Evolutionary conservation across 2,329 filamentous ascomycete genomes (phyloP), one percentile per base, ranked within the genome.

Genomic region (Hawksworthiomyces lignivorus): DNA sequence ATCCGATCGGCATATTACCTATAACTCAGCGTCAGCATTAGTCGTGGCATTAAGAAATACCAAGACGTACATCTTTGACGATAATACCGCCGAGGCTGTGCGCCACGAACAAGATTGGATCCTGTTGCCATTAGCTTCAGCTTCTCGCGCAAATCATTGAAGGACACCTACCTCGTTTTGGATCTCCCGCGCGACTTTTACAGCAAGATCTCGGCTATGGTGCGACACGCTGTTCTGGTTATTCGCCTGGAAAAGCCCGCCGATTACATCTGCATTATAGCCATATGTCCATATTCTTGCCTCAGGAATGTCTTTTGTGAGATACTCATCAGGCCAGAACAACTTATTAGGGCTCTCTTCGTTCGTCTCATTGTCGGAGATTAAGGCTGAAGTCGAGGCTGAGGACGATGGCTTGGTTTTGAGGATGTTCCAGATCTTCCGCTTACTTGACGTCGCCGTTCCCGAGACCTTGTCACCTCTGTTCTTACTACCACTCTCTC

Each of bases 261-360:
- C 53, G 39, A 62, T 56, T 8, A 61, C 56, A 45, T 64, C 57
- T 15, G 61, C 61, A 41, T 65, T 57, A 48, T 65, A 66, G 27
- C 62, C 62, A 43, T 64, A 67, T n/a, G 61, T 64, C 59, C 56
- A 62, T 24, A 64, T 46, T 43, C 55, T 53, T 26, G 62, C 62
- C 14, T 61, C 45, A 17, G 56, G 59, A 12, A 63, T 46, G 47
- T 64, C 61, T n/a, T 48, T 17, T n/a, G 48, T 30, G n/a, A 67
- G 57, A 36, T 54, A 59, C 12, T 64, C 56, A 18, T 54, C 43
- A 4, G 60, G 62, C 62, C 59, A 64, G 48, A 61, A 65, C 1
- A 55, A 7, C 33, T 45, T 50, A 29, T 27, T 7, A 7, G 24
- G 12, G 36, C 14, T 21, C 28, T 32, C 19, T 40, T 33, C 21